phyloP scores from a whole-genome alignment of 2,329 filamentous ascomycete genomes.

The Phyllosticta capitalensis region DNA sequence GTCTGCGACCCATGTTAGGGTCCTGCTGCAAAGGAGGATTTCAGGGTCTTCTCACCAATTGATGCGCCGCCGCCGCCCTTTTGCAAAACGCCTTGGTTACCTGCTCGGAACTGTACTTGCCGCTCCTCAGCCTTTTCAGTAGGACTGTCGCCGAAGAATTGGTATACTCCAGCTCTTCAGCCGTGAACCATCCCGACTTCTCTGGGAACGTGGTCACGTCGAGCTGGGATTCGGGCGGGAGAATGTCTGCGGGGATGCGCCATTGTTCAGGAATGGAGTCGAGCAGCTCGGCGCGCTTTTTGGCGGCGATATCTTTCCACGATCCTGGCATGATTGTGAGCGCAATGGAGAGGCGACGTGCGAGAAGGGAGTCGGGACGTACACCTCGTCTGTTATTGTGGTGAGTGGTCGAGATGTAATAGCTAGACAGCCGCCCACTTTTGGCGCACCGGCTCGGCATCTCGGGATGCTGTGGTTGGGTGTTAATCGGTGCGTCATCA shows the following conservation, averaged over 20 bases:
- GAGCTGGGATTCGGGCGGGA: slow-evolving; percentile 45
- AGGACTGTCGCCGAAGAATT: slow-evolving; percentile 32
- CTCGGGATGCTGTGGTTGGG: not conserved
- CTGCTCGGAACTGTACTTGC: slow-evolving; percentile 42
- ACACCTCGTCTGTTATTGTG: not conserved
- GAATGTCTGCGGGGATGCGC: slow-evolving; percentile 25
- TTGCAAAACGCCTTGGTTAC: slow-evolving; percentile 48
- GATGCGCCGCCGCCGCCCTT: slow-evolving; percentile 45
- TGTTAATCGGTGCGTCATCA: not conserved
- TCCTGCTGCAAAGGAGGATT: not conserved
- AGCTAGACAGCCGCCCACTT: slow-evolving; percentile 3
- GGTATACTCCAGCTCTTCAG: slow-evolving; percentile 43
- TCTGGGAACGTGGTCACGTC: slow-evolving; percentile 49
- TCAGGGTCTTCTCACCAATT: slow-evolving; percentile 32
- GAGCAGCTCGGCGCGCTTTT: slow-evolving; percentile 21
- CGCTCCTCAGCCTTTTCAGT: slow-evolving; percentile 30
- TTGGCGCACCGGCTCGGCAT: slow-evolving; percentile 2
- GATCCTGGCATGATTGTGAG: slow-evolving; percentile 11
- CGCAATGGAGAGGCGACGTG: not conserved
- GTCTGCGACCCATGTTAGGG: slow-evolving; percentile 31
- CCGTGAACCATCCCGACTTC: slow-evolving; percentile 50
- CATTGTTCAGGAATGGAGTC: slow-evolving; percentile 11
- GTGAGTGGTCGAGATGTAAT: not conserved
- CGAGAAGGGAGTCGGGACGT: not conserved
- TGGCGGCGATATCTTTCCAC: slow-evolving; percentile 24